Conservation (phyloP, 1,284 basidiomycete species). For the Ustilago vetiveriae region DNA sequence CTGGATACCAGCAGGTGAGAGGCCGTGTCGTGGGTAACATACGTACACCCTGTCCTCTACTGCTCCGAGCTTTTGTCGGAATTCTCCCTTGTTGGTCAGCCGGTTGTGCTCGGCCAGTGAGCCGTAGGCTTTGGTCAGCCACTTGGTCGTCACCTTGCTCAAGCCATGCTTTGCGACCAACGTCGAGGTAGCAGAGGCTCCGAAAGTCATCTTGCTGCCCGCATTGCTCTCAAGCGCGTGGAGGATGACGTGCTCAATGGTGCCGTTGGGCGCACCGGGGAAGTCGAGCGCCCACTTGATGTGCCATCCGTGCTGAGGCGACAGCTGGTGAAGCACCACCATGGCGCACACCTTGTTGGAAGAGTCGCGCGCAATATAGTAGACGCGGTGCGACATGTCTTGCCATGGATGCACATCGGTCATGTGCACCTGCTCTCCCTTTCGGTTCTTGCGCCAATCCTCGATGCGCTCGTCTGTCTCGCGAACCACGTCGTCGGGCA, state of each 20-base stretch:
- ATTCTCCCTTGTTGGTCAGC: conserved; percentile 61
- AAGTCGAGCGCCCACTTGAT: conserved; percentile 75
- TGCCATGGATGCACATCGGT: conserved; percentile 72
- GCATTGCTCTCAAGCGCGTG: conserved; percentile 71
- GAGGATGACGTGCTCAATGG: conserved; percentile 71
- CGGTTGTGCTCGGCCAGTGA: conserved; percentile 48
- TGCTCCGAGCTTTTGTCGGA: conserved; percentile 62
- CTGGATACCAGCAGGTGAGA: conserved; percentile 56
- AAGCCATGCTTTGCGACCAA: conserved; percentile 56
- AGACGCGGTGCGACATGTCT: conserved; percentile 72
- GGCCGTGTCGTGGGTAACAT: conserved; percentile 57
- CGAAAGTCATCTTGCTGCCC: conserved; percentile 69
- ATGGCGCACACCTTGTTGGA: conserved; percentile 69
- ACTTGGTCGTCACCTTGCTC: conserved; percentile 52
- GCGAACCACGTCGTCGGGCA: conserved; percentile 68
- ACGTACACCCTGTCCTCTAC: conserved; percentile 54
- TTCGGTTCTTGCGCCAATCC: conserved; percentile 70
- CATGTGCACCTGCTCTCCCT: conserved; percentile 73
- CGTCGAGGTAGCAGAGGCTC: conserved; percentile 53
- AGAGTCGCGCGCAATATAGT: conserved; percentile 71
- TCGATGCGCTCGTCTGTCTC: conserved; percentile 70
- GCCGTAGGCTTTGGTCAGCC: conserved; percentile 53
- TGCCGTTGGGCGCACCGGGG: conserved; percentile 71
- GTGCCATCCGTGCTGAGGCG: conserved; percentile 72
- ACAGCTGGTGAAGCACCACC: conserved; percentile 72